A percentile compares a stretch with the other conserved stretches of the same genome.
phyloP scores from a whole-genome alignment of 106 monocot genomes.

The Allium cepa region DNA sequence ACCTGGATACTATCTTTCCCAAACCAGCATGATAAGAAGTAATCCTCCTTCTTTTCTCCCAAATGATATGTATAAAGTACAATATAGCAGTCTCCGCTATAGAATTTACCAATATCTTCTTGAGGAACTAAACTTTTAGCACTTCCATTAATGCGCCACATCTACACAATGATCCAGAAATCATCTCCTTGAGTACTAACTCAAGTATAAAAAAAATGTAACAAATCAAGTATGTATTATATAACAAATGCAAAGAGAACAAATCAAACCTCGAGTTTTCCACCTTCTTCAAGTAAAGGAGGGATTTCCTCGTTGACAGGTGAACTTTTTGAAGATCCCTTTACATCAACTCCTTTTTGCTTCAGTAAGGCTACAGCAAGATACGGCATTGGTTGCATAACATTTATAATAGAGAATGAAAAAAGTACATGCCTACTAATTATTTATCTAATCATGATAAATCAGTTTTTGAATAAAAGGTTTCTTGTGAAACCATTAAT shows the following conservation, averaged over 20 bases:
- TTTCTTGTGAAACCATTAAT: too few relatives aligned
- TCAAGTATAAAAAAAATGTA: too few relatives aligned
- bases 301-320: slow-evolving; percentile 68
- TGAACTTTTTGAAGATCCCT: slow-evolving; percentile 60
- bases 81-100: slow-evolving; percentile 91
- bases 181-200: not conserved
- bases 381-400: too few relatives aligned
- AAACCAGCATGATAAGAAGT: slow-evolving; percentile 85
- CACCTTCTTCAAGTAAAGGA: slow-evolving; percentile 68
- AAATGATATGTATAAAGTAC: slow-evolving; percentile 85
- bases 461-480: too few relatives aligned
- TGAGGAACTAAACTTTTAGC: slow-evolving; percentile 63
- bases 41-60: slow-evolving; percentile 87
- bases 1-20: slow-evolving; percentile 89
- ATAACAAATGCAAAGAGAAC: not conserved
- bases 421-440: too few relatives aligned
- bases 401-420: too few relatives aligned
- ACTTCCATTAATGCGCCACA: slow-evolving; percentile 83
- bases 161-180: slow-evolving; percentile 16
- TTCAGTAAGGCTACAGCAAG: slow-evolving; percentile 61
- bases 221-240: too few relatives aligned
- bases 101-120: slow-evolving; percentile 94
- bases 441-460: too few relatives aligned
- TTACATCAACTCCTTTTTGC: slow-evolving; percentile 89
- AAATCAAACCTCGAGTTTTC: slow-evolving; percentile 71